Conservation (phyloP, 148 eudicot genomes). For the Rhododendron ovatum region DNA sequence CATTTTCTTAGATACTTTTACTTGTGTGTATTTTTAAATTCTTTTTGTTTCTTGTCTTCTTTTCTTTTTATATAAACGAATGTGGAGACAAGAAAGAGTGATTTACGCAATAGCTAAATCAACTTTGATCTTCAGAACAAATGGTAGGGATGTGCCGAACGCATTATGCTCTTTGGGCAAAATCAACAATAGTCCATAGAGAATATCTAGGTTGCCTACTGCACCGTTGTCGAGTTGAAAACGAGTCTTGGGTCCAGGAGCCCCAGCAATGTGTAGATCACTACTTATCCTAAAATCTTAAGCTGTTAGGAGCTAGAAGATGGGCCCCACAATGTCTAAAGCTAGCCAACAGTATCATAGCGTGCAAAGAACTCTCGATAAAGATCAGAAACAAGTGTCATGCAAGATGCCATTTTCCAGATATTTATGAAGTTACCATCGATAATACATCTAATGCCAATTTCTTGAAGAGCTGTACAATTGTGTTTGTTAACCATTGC, state of each 20-base stretch:
- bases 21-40: too few relatives aligned
- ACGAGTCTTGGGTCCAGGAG: background rate
- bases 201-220: background rate
- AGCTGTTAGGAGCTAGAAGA: background rate
- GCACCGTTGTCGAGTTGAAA: background rate
- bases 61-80: too few relatives aligned
- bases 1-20: background rate
- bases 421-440: background rate
- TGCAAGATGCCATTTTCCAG: background rate
- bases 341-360: background rate
- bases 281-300: background rate
- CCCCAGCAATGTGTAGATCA: too few relatives aligned
- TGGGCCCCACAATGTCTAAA: background rate
- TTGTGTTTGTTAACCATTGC: background rate
- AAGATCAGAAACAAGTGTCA: background rate
- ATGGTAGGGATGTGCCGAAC: background rate
- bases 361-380: background rate
- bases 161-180: background rate
- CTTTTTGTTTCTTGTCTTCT: too few relatives aligned
- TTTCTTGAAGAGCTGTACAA: background rate
- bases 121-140: background rate
- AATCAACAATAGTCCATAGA: background rate
- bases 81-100: background rate
- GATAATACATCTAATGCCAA: background rate
- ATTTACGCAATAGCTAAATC: background rate